These are phyloP conservation scores for Pyrenophora graminea DNA, from an alignment of 2,329 filamentous ascomycete genomes.

Conservation along the genomic window DNA sequence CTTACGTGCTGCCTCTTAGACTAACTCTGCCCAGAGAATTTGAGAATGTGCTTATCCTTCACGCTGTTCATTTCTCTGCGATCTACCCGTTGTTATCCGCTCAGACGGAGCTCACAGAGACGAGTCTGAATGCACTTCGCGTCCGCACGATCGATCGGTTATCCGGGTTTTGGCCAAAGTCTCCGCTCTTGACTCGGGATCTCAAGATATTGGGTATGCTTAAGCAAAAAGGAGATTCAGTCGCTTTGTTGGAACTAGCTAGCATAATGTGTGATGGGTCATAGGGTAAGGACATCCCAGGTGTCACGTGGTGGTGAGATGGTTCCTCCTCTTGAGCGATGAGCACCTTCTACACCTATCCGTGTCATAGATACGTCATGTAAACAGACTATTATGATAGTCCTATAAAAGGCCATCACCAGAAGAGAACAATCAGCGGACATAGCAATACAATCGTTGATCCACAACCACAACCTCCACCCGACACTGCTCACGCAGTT, in stretches of 20 bases:
- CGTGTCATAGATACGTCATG: background rate
- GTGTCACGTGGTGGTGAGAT: background rate
- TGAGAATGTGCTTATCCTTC: background rate
- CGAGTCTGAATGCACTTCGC: background rate
- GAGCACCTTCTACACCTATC: slow-evolving; percentile 3
- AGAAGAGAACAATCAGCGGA: too few relatives aligned
- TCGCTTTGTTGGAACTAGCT: background rate
- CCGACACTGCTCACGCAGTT: too few relatives aligned
- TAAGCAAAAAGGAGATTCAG: background rate
- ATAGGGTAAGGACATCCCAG: background rate
- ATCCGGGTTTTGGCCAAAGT: background rate
- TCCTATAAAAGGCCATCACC: background rate
- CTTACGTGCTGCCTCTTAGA: background rate
- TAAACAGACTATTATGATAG: background rate
- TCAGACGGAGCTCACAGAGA: background rate
- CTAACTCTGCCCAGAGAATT: background rate
- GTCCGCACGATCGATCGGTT: background rate
- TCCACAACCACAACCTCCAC: too few relatives aligned
- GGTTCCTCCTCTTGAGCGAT: background rate
- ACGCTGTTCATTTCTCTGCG: background rate
- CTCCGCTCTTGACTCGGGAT: background rate
- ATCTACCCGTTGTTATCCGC: background rate
- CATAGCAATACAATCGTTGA: too few relatives aligned
- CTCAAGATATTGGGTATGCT: background rate
- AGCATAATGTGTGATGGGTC: background rate